A percentile compares a stretch with the other conserved stretches of the same genome.
phyloP scores from a whole-genome alignment of 2,329 filamentous ascomycete species.

The Exophiala calicioides region DNA sequence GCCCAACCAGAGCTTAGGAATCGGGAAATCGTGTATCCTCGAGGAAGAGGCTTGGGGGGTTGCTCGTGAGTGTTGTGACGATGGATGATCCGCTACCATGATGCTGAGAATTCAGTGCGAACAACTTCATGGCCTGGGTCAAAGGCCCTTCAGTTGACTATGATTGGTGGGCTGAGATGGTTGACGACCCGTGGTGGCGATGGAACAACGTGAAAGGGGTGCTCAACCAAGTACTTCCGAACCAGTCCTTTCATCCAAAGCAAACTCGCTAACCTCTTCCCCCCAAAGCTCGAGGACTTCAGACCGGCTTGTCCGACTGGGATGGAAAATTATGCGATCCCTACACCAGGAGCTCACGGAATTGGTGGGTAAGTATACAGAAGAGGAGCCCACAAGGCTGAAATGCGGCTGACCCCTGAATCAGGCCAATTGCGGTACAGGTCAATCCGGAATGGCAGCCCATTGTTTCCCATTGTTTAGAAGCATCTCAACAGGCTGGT shows the following conservation, averaged over 20 bases:
- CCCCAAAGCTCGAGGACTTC: slow-evolving; percentile 32
- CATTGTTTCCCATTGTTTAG: too few relatives aligned
- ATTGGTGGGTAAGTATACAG: too few relatives aligned
- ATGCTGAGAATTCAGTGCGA: too few relatives aligned
- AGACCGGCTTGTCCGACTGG: slow-evolving; percentile 1
- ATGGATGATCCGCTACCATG: too few relatives aligned
- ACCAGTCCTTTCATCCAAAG: too few relatives aligned
- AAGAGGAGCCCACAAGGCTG: slow-evolving; percentile 49
- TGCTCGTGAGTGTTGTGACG: too few relatives aligned
- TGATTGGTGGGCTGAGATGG: slow-evolving; percentile 34
- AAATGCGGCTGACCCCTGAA: slow-evolving; percentile 49
- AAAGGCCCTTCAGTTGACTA: slow-evolving; percentile 33
- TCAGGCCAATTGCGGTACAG: slow-evolving; percentile 53
- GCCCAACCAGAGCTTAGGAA: too few relatives aligned
- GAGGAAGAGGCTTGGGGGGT: too few relatives aligned
- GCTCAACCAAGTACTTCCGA: too few relatives aligned
- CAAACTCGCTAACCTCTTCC: too few relatives aligned
- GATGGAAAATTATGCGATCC: slow-evolving; percentile 46
- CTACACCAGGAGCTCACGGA: slow-evolving; percentile 51
- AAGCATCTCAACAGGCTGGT: slow-evolving; percentile 41
- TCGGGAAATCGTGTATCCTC: too few relatives aligned
- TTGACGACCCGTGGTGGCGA: slow-evolving; percentile 33
- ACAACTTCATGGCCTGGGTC: slow-evolving; percentile 34
- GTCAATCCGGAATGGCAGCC: too few relatives aligned
- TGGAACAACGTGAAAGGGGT: slow-evolving; percentile 26